Percentiles rank a stretch among this genome's conserved stretches.
These are phyloP conservation scores for Scutellaria galericulata DNA, from an alignment of 257 asterid species.

Conservation along the genomic window DNA sequence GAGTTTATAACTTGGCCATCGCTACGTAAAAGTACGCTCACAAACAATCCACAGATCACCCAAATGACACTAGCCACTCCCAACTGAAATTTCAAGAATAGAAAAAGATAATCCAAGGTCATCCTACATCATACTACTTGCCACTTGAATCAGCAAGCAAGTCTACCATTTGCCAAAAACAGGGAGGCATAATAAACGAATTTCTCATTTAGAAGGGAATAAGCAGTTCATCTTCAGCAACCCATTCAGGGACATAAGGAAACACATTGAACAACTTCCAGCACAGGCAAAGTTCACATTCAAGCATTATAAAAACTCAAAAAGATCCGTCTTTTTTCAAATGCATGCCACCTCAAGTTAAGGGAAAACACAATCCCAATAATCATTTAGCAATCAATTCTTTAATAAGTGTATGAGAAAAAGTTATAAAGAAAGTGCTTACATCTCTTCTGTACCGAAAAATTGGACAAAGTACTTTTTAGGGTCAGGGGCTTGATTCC, in stretches of 20 bases:
- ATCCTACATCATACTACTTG: background rate
- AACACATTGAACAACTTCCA: conserved; percentile 16
- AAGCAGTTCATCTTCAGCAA: conserved; percentile 13
- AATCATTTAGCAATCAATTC: conserved; percentile 24
- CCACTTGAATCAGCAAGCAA: conserved; percentile 9
- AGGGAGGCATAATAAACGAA: background rate
- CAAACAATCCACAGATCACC: conserved; percentile 7
- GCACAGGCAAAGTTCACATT: conserved; percentile 19
- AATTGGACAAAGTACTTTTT: conserved; percentile 88
- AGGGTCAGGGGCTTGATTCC: conserved; percentile 76
- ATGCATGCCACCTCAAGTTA: conserved; percentile 2
- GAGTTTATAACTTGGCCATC: conserved; percentile 1
- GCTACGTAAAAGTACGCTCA: conserved; percentile 2
- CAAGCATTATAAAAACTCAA: conserved; percentile 21
- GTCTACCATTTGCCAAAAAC: background rate
- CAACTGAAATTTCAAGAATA: background rate
- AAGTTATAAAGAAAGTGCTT: conserved; percentile 42
- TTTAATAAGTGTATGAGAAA: conserved; percentile 20
- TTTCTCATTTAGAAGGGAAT: background rate
- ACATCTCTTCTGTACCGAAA: conserved; percentile 93
- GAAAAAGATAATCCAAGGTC: background rate
- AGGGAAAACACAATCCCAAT: background rate
- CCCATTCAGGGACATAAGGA: conserved; percentile 12
- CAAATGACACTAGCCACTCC: conserved; percentile 1
- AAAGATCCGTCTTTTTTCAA: background rate